Evolutionary conservation across 148 eudicot genomes (phyloP).

Genomic region (Spergularia marina): DNA sequence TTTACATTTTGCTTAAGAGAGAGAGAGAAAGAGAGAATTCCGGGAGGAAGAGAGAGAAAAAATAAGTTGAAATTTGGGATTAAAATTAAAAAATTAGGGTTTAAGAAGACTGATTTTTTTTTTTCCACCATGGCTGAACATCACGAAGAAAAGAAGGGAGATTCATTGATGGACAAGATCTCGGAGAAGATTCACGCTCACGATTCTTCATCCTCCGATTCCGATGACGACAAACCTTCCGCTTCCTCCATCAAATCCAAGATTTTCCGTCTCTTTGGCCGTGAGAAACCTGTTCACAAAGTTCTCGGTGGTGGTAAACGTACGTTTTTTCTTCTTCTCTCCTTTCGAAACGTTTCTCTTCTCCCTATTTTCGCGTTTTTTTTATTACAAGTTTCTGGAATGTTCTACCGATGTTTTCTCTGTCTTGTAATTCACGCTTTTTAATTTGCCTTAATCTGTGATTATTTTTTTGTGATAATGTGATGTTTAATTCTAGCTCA

Average conservation of each 20-base stretch:
- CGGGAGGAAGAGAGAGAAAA: not conserved
- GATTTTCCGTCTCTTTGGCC: slow-evolving; percentile 54
- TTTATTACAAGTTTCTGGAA: not conserved
- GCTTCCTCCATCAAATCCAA: slow-evolving; percentile 45
- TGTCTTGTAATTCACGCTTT: not conserved
- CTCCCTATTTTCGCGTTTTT: not conserved
- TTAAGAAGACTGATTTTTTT: slow-evolving; percentile 13
- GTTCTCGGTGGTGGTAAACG: slow-evolving; percentile 87
- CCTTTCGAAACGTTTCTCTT: not conserved
- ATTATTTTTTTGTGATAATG: not conserved
- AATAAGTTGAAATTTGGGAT: not conserved
- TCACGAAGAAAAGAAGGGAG: slow-evolving; percentile 37
- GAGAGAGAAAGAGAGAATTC: not conserved
- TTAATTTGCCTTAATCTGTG: not conserved
- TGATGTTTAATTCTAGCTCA: not conserved
- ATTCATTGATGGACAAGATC: slow-evolving; percentile 49
- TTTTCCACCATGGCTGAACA: slow-evolving; percentile 44
- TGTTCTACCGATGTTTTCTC: not conserved
- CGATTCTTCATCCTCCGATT: slow-evolving; percentile 50
- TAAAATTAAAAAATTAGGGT: slow-evolving; percentile 25
- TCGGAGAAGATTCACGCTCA: slow-evolving; percentile 49
- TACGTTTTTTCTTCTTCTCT: slow-evolving; percentile 25
- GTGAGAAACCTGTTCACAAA: slow-evolving; percentile 69
- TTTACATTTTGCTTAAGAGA: not conserved
- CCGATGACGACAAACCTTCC: slow-evolving; percentile 40